A percentile compares a stretch with the other conserved stretches of the same genome.
Evolutionary conservation across 2,329 filamentous ascomycete species (phyloP).

Genomic region (Calonectria pauciramosa): DNA sequence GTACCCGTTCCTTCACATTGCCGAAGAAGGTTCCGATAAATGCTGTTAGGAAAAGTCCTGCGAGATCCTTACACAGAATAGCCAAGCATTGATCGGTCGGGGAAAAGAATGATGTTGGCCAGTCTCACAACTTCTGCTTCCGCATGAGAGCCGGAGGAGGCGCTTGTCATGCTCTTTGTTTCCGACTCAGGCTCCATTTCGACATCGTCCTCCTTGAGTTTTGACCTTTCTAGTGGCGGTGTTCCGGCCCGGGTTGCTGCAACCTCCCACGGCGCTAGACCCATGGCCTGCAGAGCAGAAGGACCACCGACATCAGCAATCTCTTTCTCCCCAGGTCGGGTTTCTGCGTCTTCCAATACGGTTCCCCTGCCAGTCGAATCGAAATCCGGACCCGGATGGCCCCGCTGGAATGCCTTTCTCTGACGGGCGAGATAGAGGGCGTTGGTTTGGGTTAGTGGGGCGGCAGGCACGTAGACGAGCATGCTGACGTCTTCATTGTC

Average conservation of each 20-base stretch:
- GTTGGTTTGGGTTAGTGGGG: conserved; percentile 70
- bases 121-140: conserved; percentile 67
- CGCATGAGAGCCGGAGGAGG: conserved; percentile 51
- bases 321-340: conserved; percentile 63
- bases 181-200: conserved; percentile 44
- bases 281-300: conserved; percentile 69
- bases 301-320: conserved; percentile 65
- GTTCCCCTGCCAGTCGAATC: conserved; percentile 64
- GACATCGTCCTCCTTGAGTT: conserved; percentile 42
- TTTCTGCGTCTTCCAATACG: conserved; percentile 65
- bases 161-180: conserved; percentile 43
- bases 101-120: conserved; percentile 70
- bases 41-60: background rate
- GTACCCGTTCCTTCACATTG: background rate
- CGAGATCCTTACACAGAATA: conserved; percentile 41
- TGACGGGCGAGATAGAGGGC: conserved; percentile 70
- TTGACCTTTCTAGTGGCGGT: conserved; percentile 41
- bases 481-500: conserved; percentile 57
- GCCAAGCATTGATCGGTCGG: conserved; percentile 59
- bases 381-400: conserved; percentile 68
- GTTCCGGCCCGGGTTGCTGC: conserved; percentile 49
- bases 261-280: conserved; percentile 65
- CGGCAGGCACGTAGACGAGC: conserved; percentile 68
- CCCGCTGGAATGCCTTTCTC: conserved; percentile 68
- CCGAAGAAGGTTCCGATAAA: background rate